These are phyloP conservation scores for Amphibolis antarctica DNA, from an alignment of 106 monocot species.

Conservation along the genomic window DNA sequence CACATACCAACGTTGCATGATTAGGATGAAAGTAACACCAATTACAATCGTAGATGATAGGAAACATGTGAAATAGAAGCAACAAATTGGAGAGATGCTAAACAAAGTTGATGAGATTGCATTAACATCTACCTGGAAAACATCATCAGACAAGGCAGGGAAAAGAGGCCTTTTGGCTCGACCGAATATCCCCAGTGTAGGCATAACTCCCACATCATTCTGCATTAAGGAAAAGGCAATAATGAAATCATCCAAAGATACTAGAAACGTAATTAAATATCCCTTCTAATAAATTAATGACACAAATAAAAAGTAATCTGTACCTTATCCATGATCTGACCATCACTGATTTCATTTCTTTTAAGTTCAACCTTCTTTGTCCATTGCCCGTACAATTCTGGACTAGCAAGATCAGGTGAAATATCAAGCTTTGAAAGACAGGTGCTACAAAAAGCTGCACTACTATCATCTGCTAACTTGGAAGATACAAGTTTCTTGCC, in stretches of 20 bases:
- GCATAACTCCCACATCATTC: neutral
- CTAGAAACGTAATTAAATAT: neutral
- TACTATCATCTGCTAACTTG: conserved; percentile 14
- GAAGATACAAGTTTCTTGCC: conserved; percentile 4
- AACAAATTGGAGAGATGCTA: too few relatives aligned
- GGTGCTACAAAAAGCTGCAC: conserved; percentile 4
- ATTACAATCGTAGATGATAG: too few relatives aligned
- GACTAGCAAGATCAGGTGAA: conserved; percentile 29
- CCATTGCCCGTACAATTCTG: conserved; percentile 26
- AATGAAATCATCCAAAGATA: neutral
- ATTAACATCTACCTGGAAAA: conserved; percentile 42
- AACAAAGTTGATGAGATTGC: neutral
- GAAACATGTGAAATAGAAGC: too few relatives aligned
- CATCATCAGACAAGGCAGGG: conserved; percentile 22
- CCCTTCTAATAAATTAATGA: neutral
- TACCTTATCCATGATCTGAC: neutral
- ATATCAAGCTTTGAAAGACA: conserved; percentile 40
- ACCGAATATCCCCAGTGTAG: neutral
- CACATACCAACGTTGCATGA: neutral
- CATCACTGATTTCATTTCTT: neutral
- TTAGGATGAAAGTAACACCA: too few relatives aligned
- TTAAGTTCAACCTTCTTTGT: neutral
- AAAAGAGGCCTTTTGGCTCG: conserved; percentile 14
- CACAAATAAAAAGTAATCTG: neutral
- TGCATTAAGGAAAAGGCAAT: neutral